phyloP scores from a whole-genome alignment of 768 basidiomycete species.

The Russula sp. region DNA sequence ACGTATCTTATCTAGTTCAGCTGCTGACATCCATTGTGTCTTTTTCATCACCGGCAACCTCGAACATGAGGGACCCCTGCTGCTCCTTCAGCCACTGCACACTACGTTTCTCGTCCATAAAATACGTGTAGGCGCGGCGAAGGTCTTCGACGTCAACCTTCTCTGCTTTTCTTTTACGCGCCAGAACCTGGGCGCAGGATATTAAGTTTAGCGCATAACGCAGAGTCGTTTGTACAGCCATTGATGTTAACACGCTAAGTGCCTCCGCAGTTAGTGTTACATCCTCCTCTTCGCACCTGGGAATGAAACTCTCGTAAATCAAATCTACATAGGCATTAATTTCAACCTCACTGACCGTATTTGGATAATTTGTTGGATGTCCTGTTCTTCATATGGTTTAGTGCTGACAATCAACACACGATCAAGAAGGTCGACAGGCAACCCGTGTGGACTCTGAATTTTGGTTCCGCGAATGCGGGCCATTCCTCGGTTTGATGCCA shows the following conservation, averaged over 20 bases:
- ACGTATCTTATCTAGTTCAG: no score
- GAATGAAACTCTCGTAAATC: conserved; percentile 1
- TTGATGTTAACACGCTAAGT: conserved; percentile 74
- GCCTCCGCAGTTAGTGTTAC: conserved; percentile 76
- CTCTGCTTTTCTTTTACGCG: conserved; percentile 76
- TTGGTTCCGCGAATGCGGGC: conserved; percentile 93
- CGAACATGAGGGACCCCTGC: conserved; percentile 69
- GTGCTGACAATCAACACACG: conserved; percentile 96
- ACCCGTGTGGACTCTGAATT: conserved; percentile 90
- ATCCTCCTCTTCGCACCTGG: conserved; percentile 92
- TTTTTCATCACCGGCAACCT: conserved; percentile 51
- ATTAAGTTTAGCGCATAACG: conserved; percentile 95
- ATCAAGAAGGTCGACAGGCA: conserved; percentile 92
- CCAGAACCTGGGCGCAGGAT: conserved; percentile 84
- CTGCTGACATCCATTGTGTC: conserved; percentile 42
- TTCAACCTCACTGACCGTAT: conserved; percentile 60
- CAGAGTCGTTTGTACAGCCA: conserved; percentile 86
- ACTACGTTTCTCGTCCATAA: conserved; percentile 91
- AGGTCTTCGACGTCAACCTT: conserved; percentile 85
- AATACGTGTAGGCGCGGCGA: conserved; percentile 78
- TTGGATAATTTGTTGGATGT: conserved; percentile 87
- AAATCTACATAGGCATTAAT: neutral
- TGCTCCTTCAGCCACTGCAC: conserved; percentile 90
- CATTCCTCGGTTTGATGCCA: conserved; percentile 97
- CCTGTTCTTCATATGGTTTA: conserved; percentile 74